Percentiles rank a stretch among this genome's conserved stretches.
These are phyloP conservation scores for Lophiotrema nucula DNA, from an alignment of 495 filamentous ascomycete genomes.

Conservation along the genomic window DNA sequence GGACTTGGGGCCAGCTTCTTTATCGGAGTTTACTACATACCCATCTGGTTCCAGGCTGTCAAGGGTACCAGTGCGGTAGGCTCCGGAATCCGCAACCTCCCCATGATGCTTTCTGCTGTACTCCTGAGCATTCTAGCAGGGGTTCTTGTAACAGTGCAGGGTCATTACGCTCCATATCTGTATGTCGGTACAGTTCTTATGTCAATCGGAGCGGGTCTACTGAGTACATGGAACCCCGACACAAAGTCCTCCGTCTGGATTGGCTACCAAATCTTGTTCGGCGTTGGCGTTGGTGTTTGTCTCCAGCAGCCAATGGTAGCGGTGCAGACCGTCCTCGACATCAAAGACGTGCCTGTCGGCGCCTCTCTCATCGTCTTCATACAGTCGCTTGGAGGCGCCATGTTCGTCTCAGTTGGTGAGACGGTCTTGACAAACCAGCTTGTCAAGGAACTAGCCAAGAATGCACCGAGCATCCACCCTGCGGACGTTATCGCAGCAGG, in stretches of 20 bases:
- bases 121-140: background rate
- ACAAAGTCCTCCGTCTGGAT: background rate
- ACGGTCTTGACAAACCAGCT: too few species aligned
- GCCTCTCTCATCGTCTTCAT: too few species aligned
- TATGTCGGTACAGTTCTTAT: background rate
- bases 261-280: conserved; percentile 4
- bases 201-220: conserved; percentile 8
- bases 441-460: too few species aligned
- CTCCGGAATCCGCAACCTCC: conserved; percentile 23
- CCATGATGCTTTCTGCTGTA: conserved; percentile 17
- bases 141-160: conserved; percentile 1
- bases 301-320: conserved; percentile 34
- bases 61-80: background rate
- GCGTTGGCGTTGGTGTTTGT: conserved; percentile 22
- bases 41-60: conserved; percentile 20
- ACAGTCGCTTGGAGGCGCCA: too few species aligned
- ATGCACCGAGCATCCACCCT: too few species aligned
- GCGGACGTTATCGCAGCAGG: too few species aligned
- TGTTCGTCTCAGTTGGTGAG: too few species aligned
- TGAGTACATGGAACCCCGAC: background rate
- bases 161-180: background rate
- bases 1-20: background rate
- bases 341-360: conserved; percentile 52
- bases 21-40: conserved; percentile 12
- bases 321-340: conserved; percentile 20